Base-by-base conservation (phyloP, 495 filamentous ascomycete species). In the Talaromyces stipitatus region DNA sequence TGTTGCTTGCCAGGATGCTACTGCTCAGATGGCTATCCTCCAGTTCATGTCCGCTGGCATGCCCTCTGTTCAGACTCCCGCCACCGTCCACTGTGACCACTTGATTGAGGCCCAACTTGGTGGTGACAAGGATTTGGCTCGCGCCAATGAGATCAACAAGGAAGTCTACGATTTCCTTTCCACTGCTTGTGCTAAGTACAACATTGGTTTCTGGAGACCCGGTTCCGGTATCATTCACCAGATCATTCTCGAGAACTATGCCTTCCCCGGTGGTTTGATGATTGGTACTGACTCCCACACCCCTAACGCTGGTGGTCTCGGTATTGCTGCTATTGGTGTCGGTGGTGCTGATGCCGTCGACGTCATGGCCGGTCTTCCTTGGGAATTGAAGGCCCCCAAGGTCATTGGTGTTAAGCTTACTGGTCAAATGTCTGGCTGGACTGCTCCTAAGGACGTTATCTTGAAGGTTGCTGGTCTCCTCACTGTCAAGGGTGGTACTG, bases 151-250 rank as follows among this genome's bases (percentile, higher is more conserved):
- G 55, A 95, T 97, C 77, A 98, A 98, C 86, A 97, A 97, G 83
- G 94, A 98, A 75, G 94, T 98, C 61, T 98, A 97, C 77, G 90
- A 98, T 74, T 98, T 98, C 83, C 80, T 98, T 69, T 85, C 92
- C 55, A 85, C 86, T 52, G 86, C 95, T 57, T 97, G 94, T 66
- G 94, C 91, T 62, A 98, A 97, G 82, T 98, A 97, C 82, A 92
- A 96, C 79, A 97, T 98, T 69, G 95, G 95, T 79, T 98, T 98
- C 86, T 98, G 94, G 94, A 88, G 82, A 71, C 95, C 94, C 60
- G 94, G 94, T 59, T 97, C 94, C 66, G 94, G 94, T 82, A 98
- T 98, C 78, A 98, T 98, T 69, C 94, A 98, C 77, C 94, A 98
- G 81, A 97, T 97, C 67, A 74, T 98, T 61, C 82, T 98, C 38